Evolutionary conservation across 257 asterid species (phyloP), one percentile per base, ranked within the genome.

Genomic region (Solanum ossicruentum): DNA sequence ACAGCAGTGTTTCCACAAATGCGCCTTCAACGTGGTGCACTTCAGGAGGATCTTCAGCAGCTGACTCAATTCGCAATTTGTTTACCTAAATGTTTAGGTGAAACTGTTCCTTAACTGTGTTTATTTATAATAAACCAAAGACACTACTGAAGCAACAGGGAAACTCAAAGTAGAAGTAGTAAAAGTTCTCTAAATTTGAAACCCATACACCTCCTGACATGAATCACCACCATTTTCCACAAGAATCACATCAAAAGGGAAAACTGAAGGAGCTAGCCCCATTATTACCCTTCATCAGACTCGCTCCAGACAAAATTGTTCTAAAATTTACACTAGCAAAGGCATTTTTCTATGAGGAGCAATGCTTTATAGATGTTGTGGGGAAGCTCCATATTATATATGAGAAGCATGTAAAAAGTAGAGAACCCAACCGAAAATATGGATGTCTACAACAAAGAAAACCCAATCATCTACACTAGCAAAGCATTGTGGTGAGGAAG

Each of bases 21-120:
- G 99, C 99, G 84, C 93, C 98, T 89, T 97, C 98, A 6, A 97
- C 95, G 55, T 95, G 98, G 93, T 94, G 94, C 83, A 86, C 86
- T 89, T 95, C 98, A 81, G 87, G 95, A 87, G 91, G 87, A 87
- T 95, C 99, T 56, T 92, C 99, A 58, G 90, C 85, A 87, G 88
- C 92, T 57, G 98, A 92, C 89, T 97, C 98, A 26, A 89, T 63
- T 86, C 94, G 93, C 90, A 95, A 90, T 86, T 92, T 95, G 92
- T 94, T 95, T 84, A 97, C 91, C 99, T 95, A 88, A 84, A 83
- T 80, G 85, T 71, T 71, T 67, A 52, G 55, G 69, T 70, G 47
- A 82, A 57, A 26, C 18, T 63, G 56, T 69, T 15, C 84, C 45
- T 84, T 23, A 86, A 57, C 85, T 87, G 72, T 83, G 57, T 57